Evolutionary conservation across 1,284 basidiomycete genomes (phyloP).

Genomic region (Cryptococcus hybrid): DNA sequence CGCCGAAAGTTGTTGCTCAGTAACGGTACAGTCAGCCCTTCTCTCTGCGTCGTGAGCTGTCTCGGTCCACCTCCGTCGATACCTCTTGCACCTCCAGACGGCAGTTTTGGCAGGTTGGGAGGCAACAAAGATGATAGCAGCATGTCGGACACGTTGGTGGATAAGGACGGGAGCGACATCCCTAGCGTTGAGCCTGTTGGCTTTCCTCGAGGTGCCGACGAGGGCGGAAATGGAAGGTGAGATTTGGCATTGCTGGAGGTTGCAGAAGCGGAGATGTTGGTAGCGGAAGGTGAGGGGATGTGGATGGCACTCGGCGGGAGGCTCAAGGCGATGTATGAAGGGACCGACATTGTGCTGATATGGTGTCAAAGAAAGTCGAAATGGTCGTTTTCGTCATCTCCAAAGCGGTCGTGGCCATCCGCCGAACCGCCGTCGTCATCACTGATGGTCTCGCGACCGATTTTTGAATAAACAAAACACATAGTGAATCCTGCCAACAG

Average conservation of each 20-base stretch:
- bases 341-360: not conserved
- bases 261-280: not conserved
- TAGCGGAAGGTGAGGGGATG: constrained; percentile 5
- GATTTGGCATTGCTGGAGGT: not conserved
- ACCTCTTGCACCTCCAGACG: constrained; percentile 3
- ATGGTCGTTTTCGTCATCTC: not conserved
- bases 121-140: constrained; percentile 40
- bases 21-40: constrained; percentile 40
- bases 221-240: constrained; percentile 10
- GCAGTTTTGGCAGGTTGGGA: constrained; percentile 40
- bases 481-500: too few species aligned
- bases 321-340: constrained; percentile 2
- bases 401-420: not conserved
- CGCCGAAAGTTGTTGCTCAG: constrained; percentile 48
- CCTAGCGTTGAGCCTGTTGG: not conserved
- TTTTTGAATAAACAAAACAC: not conserved
- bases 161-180: constrained; percentile 14
- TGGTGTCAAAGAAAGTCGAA: too few species aligned
- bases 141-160: constrained; percentile 44
- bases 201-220: not conserved
- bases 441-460: not conserved
- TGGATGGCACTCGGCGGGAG: constrained; percentile 12
- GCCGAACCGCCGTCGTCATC: not conserved
- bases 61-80: constrained; percentile 14
- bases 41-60: constrained; percentile 42